A percentile compares a stretch with the other conserved stretches of the same genome.
Conservation (phyloP, 2,329 filamentous ascomycete species). For the Tolypocladium nubicola region DNA sequence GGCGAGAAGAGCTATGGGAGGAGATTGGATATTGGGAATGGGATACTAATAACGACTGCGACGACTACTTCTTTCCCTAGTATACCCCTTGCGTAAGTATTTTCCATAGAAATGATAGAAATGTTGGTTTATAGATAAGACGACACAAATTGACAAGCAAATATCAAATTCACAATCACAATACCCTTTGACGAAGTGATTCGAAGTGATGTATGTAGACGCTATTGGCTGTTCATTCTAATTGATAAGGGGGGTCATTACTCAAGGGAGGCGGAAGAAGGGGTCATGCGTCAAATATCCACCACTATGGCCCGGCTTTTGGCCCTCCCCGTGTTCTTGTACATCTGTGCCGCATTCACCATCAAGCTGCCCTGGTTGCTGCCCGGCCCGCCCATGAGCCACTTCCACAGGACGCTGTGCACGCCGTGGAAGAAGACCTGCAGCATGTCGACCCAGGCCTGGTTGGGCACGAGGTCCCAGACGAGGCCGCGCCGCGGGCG, state of each 20-base stretch:
- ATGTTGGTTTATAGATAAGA: not conserved
- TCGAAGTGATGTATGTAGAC: not conserved
- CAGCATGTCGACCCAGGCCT: slow-evolving; percentile 34
- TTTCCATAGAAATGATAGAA: not conserved
- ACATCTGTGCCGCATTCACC: slow-evolving; percentile 48
- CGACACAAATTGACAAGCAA: not conserved
- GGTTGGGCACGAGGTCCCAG: slow-evolving; percentile 34
- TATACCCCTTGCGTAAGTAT: not conserved
- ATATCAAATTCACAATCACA: not conserved
- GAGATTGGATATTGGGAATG: not conserved
- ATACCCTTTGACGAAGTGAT: not conserved
- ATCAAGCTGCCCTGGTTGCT: slow-evolving; percentile 38
- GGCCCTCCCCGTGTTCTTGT: slow-evolving; percentile 39
- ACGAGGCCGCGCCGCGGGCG: slow-evolving; percentile 30
- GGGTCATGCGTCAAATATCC: slow-evolving; percentile 14
- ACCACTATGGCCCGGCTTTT: slow-evolving; percentile 28
- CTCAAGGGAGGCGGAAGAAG: not conserved
- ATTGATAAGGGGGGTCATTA: not conserved
- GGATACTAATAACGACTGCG: not conserved
- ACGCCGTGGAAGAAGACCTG: slow-evolving; percentile 34
- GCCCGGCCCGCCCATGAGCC: slow-evolving; percentile 43
- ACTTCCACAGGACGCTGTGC: slow-evolving; percentile 41
- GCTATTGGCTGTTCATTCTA: not conserved
- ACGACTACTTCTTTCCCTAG: not conserved
- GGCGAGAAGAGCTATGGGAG: too few relatives aligned